A percentile compares a stretch with the other conserved stretches of the same genome.
Conservation (phyloP, 352 stramenopile genomes). For the Phytophthora sansomeana region DNA sequence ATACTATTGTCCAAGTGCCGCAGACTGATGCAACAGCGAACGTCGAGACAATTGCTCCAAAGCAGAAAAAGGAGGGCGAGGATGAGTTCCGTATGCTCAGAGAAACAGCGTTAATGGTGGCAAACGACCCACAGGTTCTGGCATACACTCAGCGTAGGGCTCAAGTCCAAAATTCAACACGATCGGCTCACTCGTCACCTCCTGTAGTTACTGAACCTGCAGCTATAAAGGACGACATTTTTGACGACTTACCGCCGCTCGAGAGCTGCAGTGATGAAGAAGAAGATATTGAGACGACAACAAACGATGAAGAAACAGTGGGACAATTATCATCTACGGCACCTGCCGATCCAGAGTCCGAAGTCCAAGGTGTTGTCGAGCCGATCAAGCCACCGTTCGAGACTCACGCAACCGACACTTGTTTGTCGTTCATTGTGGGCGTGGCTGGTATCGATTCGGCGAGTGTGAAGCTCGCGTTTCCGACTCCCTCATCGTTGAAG, state of each 20-base stretch:
- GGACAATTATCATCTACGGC: background rate
- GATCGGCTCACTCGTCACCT: background rate
- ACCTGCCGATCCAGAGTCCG: background rate
- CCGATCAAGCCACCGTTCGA: conserved; percentile 42
- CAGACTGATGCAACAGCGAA: background rate
- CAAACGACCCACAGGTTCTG: conserved; percentile 60
- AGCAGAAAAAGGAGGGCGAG: conserved; percentile 33
- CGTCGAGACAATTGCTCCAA: background rate
- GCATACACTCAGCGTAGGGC: conserved; percentile 10
- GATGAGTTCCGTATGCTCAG: conserved; percentile 66
- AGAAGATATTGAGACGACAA: conserved; percentile 16
- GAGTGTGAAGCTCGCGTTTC: conserved; percentile 53
- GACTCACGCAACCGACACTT: conserved; percentile 52
- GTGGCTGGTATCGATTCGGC: conserved; percentile 44
- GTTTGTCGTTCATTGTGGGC: conserved; percentile 59
- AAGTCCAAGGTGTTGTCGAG: background rate
- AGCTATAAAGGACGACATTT: conserved; percentile 30
- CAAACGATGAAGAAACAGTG: conserved; percentile 15
- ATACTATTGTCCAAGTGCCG: background rate
- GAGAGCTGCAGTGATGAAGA: conserved; percentile 69
- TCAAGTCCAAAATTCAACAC: conserved; percentile 2
- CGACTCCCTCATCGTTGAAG: conserved; percentile 41
- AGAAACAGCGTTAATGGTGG: conserved; percentile 75
- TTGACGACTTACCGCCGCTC: conserved; percentile 61
- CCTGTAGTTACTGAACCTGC: conserved; percentile 21